phyloP scores from a whole-genome alignment of 2,329 filamentous ascomycete species.

The Sarocladiaceae sp. region DNA sequence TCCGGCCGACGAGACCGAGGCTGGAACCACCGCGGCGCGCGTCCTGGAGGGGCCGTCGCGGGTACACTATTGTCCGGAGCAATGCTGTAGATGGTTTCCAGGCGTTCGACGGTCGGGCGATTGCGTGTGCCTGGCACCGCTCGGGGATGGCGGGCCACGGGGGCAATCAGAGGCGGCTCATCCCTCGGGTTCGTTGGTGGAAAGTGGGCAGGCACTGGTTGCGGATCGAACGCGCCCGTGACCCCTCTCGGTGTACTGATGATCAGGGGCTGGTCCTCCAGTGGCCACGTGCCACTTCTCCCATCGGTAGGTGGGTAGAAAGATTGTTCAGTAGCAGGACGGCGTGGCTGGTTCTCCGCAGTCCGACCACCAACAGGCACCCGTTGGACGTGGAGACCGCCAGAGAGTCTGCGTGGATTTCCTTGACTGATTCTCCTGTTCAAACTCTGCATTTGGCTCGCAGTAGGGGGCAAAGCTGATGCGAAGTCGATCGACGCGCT shows the following conservation, averaged over 20 bases:
- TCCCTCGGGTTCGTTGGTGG: constrained; percentile 21
- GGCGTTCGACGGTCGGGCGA: constrained; percentile 43
- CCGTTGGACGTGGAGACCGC: constrained; percentile 33
- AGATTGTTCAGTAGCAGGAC: constrained; percentile 14
- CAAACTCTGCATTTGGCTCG: constrained; percentile 32
- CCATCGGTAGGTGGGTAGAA: constrained; percentile 14
- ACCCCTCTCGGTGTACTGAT: constrained; percentile 55
- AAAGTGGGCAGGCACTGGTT: background rate
- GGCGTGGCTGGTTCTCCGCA: background rate
- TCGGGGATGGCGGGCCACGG: constrained; percentile 45
- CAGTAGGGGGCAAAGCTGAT: constrained; percentile 32
- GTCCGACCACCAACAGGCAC: constrained; percentile 31
- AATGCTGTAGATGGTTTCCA: constrained; percentile 49
- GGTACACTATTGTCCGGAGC: constrained; percentile 10
- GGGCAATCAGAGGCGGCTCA: constrained; percentile 45
- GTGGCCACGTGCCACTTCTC: constrained; percentile 14
- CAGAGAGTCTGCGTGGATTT: constrained; percentile 35
- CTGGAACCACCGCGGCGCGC: constrained; percentile 13
- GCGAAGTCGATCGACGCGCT: constrained; percentile 25
- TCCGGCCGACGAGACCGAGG: constrained; percentile 21
- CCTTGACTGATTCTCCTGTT: constrained; percentile 31
- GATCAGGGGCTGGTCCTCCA: constrained; percentile 48
- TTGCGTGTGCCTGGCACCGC: constrained; percentile 24
- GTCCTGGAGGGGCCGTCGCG: background rate
- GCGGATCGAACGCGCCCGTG: constrained; percentile 42